A percentile compares a stretch with the other conserved stretches of the same genome.
Evolutionary conservation across 2,329 filamentous ascomycete species (phyloP).

Genomic region (Neofusicoccum cordaticola): DNA sequence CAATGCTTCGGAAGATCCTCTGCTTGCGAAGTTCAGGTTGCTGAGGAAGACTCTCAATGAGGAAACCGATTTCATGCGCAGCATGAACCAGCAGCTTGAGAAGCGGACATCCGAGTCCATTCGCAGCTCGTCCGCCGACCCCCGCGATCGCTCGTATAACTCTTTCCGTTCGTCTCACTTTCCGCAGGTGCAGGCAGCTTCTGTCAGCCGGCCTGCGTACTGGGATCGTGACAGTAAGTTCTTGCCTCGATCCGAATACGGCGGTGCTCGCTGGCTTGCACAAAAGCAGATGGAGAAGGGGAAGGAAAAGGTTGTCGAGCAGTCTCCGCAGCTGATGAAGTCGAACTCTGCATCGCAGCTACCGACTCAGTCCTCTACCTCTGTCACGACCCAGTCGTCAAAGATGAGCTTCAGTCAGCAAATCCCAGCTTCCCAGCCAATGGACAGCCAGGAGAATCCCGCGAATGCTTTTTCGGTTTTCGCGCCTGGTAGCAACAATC

Average conservation of each 20-base stretch:
- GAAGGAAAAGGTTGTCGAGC: neutral
- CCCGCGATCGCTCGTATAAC: conserved; percentile 13
- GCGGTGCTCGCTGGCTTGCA: conserved; percentile 17
- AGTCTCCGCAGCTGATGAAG: neutral
- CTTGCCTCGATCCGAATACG: conserved; percentile 16
- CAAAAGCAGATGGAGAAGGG: neutral
- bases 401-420: neutral
- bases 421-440: neutral
- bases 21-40: conserved; percentile 32
- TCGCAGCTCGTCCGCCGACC: neutral
- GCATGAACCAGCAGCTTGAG: conserved; percentile 1
- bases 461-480: neutral
- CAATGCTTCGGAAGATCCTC: conserved; percentile 30
- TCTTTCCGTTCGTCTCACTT: conserved; percentile 11
- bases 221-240: conserved; percentile 17
- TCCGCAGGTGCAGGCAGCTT: neutral
- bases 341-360: neutral
- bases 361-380: neutral
- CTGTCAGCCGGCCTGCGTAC: conserved; percentile 2
- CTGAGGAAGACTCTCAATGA: conserved; percentile 29
- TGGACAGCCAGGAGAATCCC: neutral
- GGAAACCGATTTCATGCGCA: conserved; percentile 6
- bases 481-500: neutral
- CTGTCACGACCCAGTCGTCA: neutral
- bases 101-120: neutral